Conservation (phyloP, 2,329 filamentous ascomycete species). For the Neurospora sp. region DNA sequence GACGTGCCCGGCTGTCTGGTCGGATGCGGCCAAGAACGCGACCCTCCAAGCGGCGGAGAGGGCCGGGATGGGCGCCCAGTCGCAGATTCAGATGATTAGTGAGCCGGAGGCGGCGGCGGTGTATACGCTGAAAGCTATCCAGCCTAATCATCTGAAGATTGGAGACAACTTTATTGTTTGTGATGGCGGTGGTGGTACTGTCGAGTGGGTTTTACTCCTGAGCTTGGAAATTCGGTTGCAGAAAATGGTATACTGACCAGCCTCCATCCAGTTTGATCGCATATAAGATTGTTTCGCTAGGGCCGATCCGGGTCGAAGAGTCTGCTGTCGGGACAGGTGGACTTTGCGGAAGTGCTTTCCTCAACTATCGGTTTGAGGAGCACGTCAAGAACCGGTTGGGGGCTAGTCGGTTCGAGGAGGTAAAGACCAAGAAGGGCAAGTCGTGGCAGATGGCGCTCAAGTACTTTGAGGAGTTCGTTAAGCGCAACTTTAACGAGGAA, state of each 20-base stretch:
- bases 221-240: background rate
- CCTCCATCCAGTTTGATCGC: slow-evolving; percentile 52
- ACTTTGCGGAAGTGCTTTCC: slow-evolving; percentile 66
- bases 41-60: slow-evolving; percentile 68
- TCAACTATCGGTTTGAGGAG: slow-evolving; percentile 75
- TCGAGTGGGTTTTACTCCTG: slow-evolving; percentile 43
- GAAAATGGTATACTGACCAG: slow-evolving; percentile 7
- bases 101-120: slow-evolving; percentile 74
- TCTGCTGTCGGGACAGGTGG: slow-evolving; percentile 71
- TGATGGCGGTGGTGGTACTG: slow-evolving; percentile 52
- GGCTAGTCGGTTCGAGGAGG: slow-evolving; percentile 55
- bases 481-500: slow-evolving; percentile 72
- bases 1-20: slow-evolving; percentile 78
- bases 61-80: slow-evolving; percentile 64
- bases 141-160: slow-evolving; percentile 61
- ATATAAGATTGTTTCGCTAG: slow-evolving; percentile 67
- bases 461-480: slow-evolving; percentile 79
- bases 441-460: slow-evolving; percentile 71
- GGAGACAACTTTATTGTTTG: slow-evolving; percentile 57
- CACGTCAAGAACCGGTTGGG: slow-evolving; percentile 61
- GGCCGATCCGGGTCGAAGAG: slow-evolving; percentile 64
- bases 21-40: slow-evolving; percentile 74
- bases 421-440: slow-evolving; percentile 68
- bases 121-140: slow-evolving; percentile 69
- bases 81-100: slow-evolving; percentile 67